A percentile compares a stretch with the other conserved stretches of the same genome.
Evolutionary conservation across 306 rosid species (phyloP).

Genomic region (Trichosanthes cucumerina): DNA sequence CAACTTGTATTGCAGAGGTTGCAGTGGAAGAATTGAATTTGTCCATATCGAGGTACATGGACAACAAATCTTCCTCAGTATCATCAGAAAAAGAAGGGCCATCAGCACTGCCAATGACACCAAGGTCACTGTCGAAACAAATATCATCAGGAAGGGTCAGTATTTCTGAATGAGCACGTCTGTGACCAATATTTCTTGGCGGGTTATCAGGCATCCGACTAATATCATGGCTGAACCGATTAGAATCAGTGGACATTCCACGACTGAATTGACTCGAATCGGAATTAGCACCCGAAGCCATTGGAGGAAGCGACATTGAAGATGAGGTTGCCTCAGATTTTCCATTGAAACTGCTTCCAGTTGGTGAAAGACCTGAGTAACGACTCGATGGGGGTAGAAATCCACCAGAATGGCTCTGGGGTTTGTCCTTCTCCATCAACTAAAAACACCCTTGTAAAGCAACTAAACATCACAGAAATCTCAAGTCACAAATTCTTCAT

Average conservation of each 20-base stretch:
- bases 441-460: background rate
- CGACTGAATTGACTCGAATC: conserved; percentile 45
- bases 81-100: conserved; percentile 86
- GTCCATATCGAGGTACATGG: conserved; percentile 91
- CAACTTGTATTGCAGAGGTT: conserved; percentile 54
- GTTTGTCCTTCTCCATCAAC: conserved; percentile 66
- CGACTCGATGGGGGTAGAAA: conserved; percentile 67
- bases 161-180: conserved; percentile 91
- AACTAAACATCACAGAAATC: background rate
- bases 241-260: conserved; percentile 35
- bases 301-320: conserved; percentile 29
- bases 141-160: conserved; percentile 82
- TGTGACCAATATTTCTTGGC: conserved; percentile 67
- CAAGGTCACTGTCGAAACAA: conserved; percentile 84
- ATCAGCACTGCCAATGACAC: conserved; percentile 79
- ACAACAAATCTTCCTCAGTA: conserved; percentile 76
- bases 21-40: conserved; percentile 78
- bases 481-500: background rate
- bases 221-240: conserved; percentile 81
- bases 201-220: conserved; percentile 90
- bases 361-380: conserved; percentile 36
- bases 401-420: conserved; percentile 54
- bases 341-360: conserved; percentile 43
- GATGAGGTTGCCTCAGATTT: conserved; percentile 51
- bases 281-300: conserved; percentile 37